phyloP scores from a whole-genome alignment of 352 stramenopile species.

The Aphanomyces cochlioides region DNA sequence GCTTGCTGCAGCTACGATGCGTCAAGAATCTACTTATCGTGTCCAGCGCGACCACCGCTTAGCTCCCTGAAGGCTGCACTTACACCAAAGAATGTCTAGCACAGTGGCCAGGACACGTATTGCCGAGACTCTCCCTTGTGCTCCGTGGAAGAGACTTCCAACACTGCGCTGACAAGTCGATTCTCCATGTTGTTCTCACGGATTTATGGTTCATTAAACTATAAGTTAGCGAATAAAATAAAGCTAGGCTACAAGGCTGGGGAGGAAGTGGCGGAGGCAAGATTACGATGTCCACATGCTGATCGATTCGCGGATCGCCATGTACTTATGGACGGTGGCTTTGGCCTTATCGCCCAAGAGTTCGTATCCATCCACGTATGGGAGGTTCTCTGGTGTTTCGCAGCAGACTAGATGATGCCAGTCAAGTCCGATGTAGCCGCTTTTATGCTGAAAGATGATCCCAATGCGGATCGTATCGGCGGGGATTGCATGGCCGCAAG shows the following conservation, averaged over 20 bases:
- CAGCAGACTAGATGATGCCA: slow-evolving; percentile 28
- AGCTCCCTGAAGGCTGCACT: too few relatives aligned
- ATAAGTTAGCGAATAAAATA: not conserved
- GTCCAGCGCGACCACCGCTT: too few relatives aligned
- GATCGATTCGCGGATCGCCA: not conserved
- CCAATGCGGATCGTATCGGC: slow-evolving; percentile 13
- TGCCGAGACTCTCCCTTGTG: too few relatives aligned
- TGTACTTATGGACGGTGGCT: not conserved
- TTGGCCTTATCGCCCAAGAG: slow-evolving; percentile 14
- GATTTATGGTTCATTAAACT: slow-evolving; percentile 6
- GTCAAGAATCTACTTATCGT: too few relatives aligned
- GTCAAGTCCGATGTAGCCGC: slow-evolving; percentile 18
- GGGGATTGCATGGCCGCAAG: slow-evolving; percentile 4
- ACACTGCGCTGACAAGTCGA: not conserved
- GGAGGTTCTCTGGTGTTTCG: slow-evolving; percentile 16
- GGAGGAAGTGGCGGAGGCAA: not conserved
- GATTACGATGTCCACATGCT: not conserved
- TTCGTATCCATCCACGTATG: slow-evolving; percentile 20
- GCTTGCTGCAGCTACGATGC: too few relatives aligned
- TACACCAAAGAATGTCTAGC: too few relatives aligned
- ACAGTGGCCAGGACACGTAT: too few relatives aligned
- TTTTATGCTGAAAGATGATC: slow-evolving; percentile 28
- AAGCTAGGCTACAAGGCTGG: too few relatives aligned
- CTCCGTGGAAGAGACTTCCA: too few relatives aligned
- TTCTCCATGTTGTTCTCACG: not conserved